These are phyloP conservation scores for Phytopythium helicoides DNA, from an alignment of 352 stramenopile genomes.

Conservation along the genomic window DNA sequence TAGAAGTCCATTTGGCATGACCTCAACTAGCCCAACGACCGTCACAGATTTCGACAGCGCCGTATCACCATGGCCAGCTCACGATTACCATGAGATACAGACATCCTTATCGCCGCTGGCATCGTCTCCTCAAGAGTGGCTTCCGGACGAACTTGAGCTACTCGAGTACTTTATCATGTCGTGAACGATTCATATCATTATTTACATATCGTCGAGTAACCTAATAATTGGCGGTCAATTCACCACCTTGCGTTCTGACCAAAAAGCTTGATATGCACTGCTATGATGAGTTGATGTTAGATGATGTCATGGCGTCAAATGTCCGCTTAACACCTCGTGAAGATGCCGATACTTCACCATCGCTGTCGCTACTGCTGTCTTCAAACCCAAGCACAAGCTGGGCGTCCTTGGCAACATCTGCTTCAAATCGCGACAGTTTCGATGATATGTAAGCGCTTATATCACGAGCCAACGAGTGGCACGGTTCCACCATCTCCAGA, in stretches of 20 bases:
- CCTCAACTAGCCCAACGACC: conserved; percentile 21
- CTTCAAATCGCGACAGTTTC: conserved; percentile 18
- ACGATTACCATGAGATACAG: conserved; percentile 5
- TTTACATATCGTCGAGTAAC: too few species aligned
- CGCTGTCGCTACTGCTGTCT: not conserved
- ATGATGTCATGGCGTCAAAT: not conserved
- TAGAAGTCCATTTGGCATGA: not conserved
- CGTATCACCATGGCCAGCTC: conserved; percentile 8
- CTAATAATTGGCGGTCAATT: too few species aligned
- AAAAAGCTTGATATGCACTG: too few species aligned
- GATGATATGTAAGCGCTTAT: conserved; percentile 31
- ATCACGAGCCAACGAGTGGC: conserved; percentile 24
- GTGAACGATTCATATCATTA: too few species aligned
- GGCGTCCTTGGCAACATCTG: not conserved
- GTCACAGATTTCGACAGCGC: conserved; percentile 20
- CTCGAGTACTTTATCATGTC: conserved; percentile 78
- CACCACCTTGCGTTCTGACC: too few species aligned
- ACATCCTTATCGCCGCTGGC: conserved; percentile 4
- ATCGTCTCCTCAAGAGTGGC: conserved; percentile 21
- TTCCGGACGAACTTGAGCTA: conserved; percentile 53
- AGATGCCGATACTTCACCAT: not conserved
- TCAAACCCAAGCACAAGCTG: conserved; percentile 1
- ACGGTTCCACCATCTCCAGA: conserved; percentile 30
- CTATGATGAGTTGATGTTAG: too few species aligned
- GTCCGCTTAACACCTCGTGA: conserved; percentile 4